Conservation (phyloP, 2,329 filamentous ascomycete species). For the Colletotrichum paranaense region DNA sequence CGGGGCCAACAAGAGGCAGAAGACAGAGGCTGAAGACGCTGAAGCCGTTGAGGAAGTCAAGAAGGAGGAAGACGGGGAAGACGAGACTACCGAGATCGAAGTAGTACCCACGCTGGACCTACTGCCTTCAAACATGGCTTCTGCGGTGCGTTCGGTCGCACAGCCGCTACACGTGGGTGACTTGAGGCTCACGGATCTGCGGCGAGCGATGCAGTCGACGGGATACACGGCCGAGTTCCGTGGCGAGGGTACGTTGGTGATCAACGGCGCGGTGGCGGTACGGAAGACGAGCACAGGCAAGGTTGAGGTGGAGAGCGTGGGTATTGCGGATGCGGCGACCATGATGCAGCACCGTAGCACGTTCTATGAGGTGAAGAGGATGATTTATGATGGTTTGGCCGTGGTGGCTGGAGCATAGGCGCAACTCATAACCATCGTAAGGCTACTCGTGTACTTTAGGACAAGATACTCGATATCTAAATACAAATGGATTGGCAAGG, state of each 20-base stretch:
- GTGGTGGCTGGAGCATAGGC: slow-evolving; percentile 73
- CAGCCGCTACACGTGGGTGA: slow-evolving; percentile 96
- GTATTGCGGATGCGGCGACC: slow-evolving; percentile 55
- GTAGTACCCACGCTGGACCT: slow-evolving; percentile 64
- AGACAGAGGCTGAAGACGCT: slow-evolving; percentile 49
- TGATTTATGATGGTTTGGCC: slow-evolving; percentile 93
- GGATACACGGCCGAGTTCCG: slow-evolving; percentile 93
- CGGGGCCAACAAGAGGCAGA: slow-evolving; percentile 61
- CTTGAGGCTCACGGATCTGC: slow-evolving; percentile 86
- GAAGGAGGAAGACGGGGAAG: slow-evolving; percentile 33
- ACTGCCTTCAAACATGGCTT: slow-evolving; percentile 69
- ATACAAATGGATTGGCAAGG: background rate
- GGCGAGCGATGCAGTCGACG: slow-evolving; percentile 82
- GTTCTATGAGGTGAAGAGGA: slow-evolving; percentile 88
- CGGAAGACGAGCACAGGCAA: slow-evolving; percentile 87
- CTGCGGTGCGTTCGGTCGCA: slow-evolving; percentile 79
- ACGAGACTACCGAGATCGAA: slow-evolving; percentile 17
- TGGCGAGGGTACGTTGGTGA: slow-evolving; percentile 90
- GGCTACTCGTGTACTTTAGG: background rate
- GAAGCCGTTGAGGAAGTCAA: slow-evolving; percentile 30
- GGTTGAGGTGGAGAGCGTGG: slow-evolving; percentile 88
- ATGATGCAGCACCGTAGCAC: slow-evolving; percentile 66
- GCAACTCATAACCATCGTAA: background rate
- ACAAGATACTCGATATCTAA: background rate
- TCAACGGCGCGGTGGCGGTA: slow-evolving; percentile 90